Evolutionary conservation across 2,329 filamentous ascomycete genomes (phyloP), one percentile per base, ranked within the genome.

Genomic region (Nannizziopsis barbatae): DNA sequence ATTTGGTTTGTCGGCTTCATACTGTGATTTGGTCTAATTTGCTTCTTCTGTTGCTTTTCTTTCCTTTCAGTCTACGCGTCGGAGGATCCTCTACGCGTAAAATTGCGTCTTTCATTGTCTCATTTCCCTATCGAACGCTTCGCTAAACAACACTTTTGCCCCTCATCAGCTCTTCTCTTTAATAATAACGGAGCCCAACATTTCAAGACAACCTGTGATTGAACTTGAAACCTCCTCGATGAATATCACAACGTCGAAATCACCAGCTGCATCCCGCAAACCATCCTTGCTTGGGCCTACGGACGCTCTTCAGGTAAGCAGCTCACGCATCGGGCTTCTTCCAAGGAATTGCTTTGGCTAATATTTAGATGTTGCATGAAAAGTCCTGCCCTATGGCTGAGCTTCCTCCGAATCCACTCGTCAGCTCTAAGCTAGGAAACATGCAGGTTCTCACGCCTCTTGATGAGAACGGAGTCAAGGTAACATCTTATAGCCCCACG

Each of bases 381-480:
- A 63, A 63, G 44, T 58, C 61, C 6, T 42, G 15, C 42, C 49
- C 49, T 22, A 52, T 42, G 35, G 44, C 56, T 37, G 58, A 55
- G 27, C 57, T 57, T 42, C 52, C 58, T 30, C 57, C 63, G 3
- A 61, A 64, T 49, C 58, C 60, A 20, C 47, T 65, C n/a, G 56
- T 62, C 39, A 59, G 57, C 10, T 63, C 61, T 11, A 68, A 62
- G 36, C 54, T 65, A 45, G 64, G 60, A 33, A 64, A 63, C 41
- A 51, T 60, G 10, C 62, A 65, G 44, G 53, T 54, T 33, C 47
- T 53, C 8, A 39, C 52, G 36, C 57, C 59, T 37, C 55, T 55
- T 32, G 53, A 59, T 35, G 60, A 61, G n/a, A 42, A 47, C 17
- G 55, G 52, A 22, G 61, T 53, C 53, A 69, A 70, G 67, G 69